Conservation (phyloP, 768 basidiomycete species). For the Trametes coccinea region DNA sequence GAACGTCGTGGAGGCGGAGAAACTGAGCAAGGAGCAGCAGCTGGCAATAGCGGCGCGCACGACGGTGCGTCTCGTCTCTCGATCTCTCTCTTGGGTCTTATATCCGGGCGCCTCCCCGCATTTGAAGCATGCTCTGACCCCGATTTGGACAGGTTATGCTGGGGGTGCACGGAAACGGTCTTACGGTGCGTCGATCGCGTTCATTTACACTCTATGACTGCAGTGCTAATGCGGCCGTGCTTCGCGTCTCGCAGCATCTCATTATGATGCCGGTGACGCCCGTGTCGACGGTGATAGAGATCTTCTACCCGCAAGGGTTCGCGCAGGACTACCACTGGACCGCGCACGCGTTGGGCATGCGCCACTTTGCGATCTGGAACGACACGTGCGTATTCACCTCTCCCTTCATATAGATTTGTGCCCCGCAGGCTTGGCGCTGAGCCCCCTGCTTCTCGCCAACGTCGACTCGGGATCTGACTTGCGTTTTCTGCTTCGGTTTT, state of each 20-base stretch:
- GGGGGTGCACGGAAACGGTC: slow-evolving; percentile 78
- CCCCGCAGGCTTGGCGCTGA: neutral
- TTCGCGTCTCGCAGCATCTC: slow-evolving; percentile 46
- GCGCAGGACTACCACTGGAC: slow-evolving; percentile 91
- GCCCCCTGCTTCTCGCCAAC: neutral
- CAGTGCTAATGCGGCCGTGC: neutral
- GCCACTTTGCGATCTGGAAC: slow-evolving; percentile 79
- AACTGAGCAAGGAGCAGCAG: slow-evolving; percentile 75
- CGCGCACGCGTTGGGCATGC: slow-evolving; percentile 66
- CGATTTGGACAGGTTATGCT: slow-evolving; percentile 53
- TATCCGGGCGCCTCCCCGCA: neutral
- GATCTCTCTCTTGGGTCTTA: neutral
- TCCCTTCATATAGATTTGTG: neutral
- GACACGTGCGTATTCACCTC: slow-evolving; percentile 53
- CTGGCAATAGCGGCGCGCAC: slow-evolving; percentile 62
- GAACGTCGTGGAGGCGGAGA: slow-evolving; percentile 61
- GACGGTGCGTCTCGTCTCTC: slow-evolving; percentile 49
- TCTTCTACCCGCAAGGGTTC: slow-evolving; percentile 80
- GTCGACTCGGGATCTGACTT: neutral
- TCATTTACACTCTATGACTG: neutral
- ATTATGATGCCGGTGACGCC: slow-evolving; percentile 79
- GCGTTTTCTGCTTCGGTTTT: neutral
- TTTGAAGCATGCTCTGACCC: slow-evolving; percentile 4
- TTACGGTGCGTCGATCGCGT: slow-evolving; percentile 44
- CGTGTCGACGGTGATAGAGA: slow-evolving; percentile 80